A percentile compares a stretch with the other conserved stretches of the same genome.
Evolutionary conservation across 495 filamentous ascomycete species (phyloP).

Genomic region (Cladorrhinum samala): DNA sequence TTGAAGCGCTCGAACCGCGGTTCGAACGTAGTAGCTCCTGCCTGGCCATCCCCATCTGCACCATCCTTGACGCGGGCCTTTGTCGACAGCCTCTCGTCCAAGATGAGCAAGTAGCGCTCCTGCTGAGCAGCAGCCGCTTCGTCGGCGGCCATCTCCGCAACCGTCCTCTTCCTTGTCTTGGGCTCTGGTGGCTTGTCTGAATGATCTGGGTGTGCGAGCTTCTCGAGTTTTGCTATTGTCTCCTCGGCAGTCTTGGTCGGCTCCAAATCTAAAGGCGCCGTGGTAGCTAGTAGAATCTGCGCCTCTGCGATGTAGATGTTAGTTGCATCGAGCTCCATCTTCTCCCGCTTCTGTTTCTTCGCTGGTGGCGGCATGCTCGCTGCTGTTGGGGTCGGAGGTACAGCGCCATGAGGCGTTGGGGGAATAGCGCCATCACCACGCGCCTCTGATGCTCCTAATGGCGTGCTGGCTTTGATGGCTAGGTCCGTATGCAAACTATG

Average conservation of each 20-base stretch:
- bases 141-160: slow-evolving; percentile 89
- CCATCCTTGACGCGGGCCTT: slow-evolving; percentile 53
- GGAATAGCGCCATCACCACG: slow-evolving; percentile 49
- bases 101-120: slow-evolving; percentile 85
- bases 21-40: slow-evolving; percentile 64
- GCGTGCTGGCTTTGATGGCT: slow-evolving; percentile 66
- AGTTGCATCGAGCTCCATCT: slow-evolving; percentile 66
- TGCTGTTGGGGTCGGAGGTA: slow-evolving; percentile 55
- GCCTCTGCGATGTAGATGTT: slow-evolving; percentile 70
- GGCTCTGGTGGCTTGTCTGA: slow-evolving; percentile 68
- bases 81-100: slow-evolving; percentile 75
- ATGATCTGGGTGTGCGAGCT: slow-evolving; percentile 69
- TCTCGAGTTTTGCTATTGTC: slow-evolving; percentile 59
- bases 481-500: slow-evolving; percentile 69
- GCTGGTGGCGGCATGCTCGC: slow-evolving; percentile 50
- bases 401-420: slow-evolving; percentile 56
- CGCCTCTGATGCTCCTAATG: slow-evolving; percentile 41
- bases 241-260: slow-evolving; percentile 63
- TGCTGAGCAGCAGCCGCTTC: slow-evolving; percentile 83
- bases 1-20: slow-evolving; percentile 89
- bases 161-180: slow-evolving; percentile 86
- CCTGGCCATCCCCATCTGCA: slow-evolving; percentile 66
- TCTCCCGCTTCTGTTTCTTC: slow-evolving; percentile 61
- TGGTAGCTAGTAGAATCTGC: slow-evolving; percentile 61
- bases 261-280: slow-evolving; percentile 68